Evolutionary conservation across 1,284 basidiomycete species (phyloP), one percentile per base, ranked within the genome.

Genomic region (Cutaneotrichosporon cavernicola): DNA sequence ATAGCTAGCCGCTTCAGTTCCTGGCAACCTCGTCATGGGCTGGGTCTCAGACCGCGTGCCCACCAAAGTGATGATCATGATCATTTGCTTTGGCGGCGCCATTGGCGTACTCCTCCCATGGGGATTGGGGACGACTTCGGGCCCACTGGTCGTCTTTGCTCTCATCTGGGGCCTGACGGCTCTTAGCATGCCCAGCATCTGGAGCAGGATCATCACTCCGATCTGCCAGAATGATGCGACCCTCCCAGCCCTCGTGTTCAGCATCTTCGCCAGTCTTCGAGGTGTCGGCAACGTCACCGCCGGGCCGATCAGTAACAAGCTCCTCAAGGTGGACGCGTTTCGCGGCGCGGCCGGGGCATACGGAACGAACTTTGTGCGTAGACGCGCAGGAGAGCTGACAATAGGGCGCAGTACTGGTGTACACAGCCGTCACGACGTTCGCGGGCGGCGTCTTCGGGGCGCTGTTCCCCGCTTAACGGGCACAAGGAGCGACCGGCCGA

Each of bases 281-380:
- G 80, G 79, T 9, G 67, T 81, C 8, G 80, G 79, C 16, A 79
- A 76, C 63, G 70, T 81, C 49, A 71, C 75, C 2, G 78, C 74
- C 10, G 78, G 58, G 9, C 75, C 76, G 14, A 70, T 76, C n/a
- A 72, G 73, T 4, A 69, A 72, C 21, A 64, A 68, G 11, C 64
- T 78, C 31, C 67, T 78, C 56, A 72, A 72, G 56, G 47, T 63
- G n/a, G 57, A 65, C 4, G 58, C 71, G 40, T 60, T 65, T 50
- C 60, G 61, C 14, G 74, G 74, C 18, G 69, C 68, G 1, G 67
- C 71, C 0, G 78, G 78, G 10, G 76, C 72, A 1, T 79, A 78
- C 58, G 78, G 76, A 0, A 65, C 70, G 21, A 77, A 79, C 64
- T 79, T 62, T 38, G 63, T 60, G 38, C n/a, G 59, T 50, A 5